Evolutionary conservation across 2,329 filamentous ascomycete species (phyloP), one percentile per base, ranked within the genome.

Genomic region (Colletotrichum somersetense): DNA sequence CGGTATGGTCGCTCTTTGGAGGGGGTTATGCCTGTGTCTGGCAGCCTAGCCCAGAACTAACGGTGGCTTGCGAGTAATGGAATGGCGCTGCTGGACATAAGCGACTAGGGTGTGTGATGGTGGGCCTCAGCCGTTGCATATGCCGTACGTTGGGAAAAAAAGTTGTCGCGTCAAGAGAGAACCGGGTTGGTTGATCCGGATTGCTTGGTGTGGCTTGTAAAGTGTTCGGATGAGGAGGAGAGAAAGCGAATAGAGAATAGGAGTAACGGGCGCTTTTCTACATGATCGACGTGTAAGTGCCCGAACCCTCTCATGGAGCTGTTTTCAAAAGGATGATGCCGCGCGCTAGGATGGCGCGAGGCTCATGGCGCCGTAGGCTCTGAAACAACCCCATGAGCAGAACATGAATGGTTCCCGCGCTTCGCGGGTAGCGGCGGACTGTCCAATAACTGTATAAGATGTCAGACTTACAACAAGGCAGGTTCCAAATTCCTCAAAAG

Each of bases 51-150:
- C 71, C 62, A 71, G 71, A 62, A 63, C 52, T 66, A 62, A 30
- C 53, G 53, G 71, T 74, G 71, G 73, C 71, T 72, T 74, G 73
- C 68, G 67, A 71, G 71, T 68, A 73, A 74, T 73, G 67, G 35
- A 68, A 73, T 57, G 57, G 67, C 67, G 71, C 73, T 71, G 71
- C 67, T 73, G 64, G 61, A 65, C 68, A 70, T 73, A 72, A 72
- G 73, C 73, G 64, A 66, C 55, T 67, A 67, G 73, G 71, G 65
- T 14, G 42, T 63, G 71, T 48, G 61, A 74, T 63, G 68, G 72
- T 73, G 71, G 64, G 73, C 64, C 67, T 56, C 42, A 63, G n/a
- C 66, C 71, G 56, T 52, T 46, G 65, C 65, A 71, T 73, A 62
- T 73, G 67, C 67, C 62, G 67, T 62, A 66, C 62, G 71, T 71